These are phyloP conservation scores for Eimeria sp. DNA, from an alignment of 169 alveolate species.

Conservation along the genomic window DNA sequence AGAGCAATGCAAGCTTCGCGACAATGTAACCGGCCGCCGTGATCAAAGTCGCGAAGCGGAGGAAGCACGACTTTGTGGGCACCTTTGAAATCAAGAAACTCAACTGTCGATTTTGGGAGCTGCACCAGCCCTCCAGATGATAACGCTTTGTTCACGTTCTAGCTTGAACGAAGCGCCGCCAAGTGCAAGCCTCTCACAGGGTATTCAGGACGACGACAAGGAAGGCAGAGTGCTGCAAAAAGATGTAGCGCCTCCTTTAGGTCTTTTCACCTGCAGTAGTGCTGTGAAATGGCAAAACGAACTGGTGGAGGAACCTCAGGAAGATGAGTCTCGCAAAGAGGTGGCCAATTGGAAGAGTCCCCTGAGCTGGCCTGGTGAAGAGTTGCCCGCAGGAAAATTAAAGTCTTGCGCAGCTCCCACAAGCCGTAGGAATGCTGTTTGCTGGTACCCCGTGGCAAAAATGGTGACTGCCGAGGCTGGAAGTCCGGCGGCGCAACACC, in stretches of 20 bases:
- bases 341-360: background rate
- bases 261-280: background rate
- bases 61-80: background rate
- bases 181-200: background rate
- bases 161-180: background rate
- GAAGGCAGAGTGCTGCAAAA: background rate
- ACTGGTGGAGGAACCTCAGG: background rate
- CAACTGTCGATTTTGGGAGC: background rate
- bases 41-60: background rate
- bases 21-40: background rate
- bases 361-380: background rate
- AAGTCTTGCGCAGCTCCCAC: background rate
- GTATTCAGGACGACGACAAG: background rate
- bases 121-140: background rate
- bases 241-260: background rate
- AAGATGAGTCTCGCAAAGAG: background rate
- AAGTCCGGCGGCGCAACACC: background rate
- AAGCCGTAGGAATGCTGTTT: background rate
- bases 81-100: background rate
- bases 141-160: no score
- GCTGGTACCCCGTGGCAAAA: conserved; percentile 45
- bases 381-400: background rate
- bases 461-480: conserved; percentile 52
- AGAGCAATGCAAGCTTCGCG: background rate
- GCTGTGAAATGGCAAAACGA: background rate